Evolutionary conservation across 2,329 filamentous ascomycete genomes (phyloP), one percentile per base, ranked within the genome.

Genomic region (Plectosphaerella sp.): DNA sequence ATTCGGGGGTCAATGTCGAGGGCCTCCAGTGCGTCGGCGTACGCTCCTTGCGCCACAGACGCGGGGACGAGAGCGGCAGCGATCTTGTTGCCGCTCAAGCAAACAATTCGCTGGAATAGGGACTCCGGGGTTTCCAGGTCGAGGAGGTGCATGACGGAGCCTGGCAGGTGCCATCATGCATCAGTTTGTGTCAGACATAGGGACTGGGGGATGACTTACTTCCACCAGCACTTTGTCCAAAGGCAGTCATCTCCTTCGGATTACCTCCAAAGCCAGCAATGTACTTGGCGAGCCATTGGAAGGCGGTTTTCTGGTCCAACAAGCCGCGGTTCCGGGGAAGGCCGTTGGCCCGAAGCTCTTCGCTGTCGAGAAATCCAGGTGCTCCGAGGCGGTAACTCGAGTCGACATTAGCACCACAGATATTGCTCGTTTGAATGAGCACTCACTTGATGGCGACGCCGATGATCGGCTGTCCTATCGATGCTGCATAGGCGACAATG

Each of bases 151-250:
- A 14, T 37, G 12, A 49, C 36, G 3, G 47, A 55, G 7, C 42
- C 47, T 52, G 15, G 10, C 4, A 14, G 7, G 3, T 18, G 18
- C 8, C 15, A n/a, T 42, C 4, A 42, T 4, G 4, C 8, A 4
- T 43, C n/a, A 43, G 9, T 41, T 4, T 43, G 5, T 4, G 6
- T 16, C 5, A n/a, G 37, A 41, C 41, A 43, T 6, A 12, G 3
- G 18, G 14, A 6, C 7, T 5, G 22, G 22, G 12, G 4, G n/a
- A n/a, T 5, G 9, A 57, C 68, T 58, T 62, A 71, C 74, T 64
- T n/a, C 65, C 75, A 33, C 77, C 77, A 6, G 74, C 74, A 47
- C 72, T 76, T 57, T 78, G 70, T n/a, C 77, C 77, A n/a, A 70
- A 62, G 5, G 70, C 55, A 0, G 67, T 69, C 18, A 69, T 59